phyloP scores from a whole-genome alignment of 192 early-diverging fungal species.

The Entophlyctis luteolus region DNA sequence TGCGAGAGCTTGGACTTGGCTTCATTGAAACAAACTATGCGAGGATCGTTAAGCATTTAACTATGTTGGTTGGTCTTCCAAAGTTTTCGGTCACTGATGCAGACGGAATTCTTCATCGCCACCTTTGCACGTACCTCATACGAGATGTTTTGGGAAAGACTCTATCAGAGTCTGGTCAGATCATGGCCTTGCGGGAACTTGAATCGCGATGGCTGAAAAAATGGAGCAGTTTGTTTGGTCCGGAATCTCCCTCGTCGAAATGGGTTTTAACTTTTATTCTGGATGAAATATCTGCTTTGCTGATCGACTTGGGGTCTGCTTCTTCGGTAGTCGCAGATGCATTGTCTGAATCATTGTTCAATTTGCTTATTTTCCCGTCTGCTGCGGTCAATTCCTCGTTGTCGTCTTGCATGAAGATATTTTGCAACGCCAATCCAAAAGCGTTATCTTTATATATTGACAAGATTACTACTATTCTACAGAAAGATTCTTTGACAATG shows the following conservation, averaged over 20 bases:
- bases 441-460: slow-evolving; percentile 62
- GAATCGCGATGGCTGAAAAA: slow-evolving; percentile 52
- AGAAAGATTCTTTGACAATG: slow-evolving; percentile 65
- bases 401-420: slow-evolving; percentile 62
- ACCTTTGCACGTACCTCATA: slow-evolving; percentile 60
- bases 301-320: slow-evolving; percentile 75
- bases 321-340: slow-evolving; percentile 59
- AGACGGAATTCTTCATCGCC: slow-evolving; percentile 59
- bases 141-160: slow-evolving; percentile 73
- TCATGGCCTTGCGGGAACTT: slow-evolving; percentile 61
- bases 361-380: slow-evolving; percentile 44
- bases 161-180: slow-evolving; percentile 75
- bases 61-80: slow-evolving; percentile 53
- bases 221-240: slow-evolving; percentile 32
- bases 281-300: slow-evolving; percentile 67
- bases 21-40: slow-evolving; percentile 75
- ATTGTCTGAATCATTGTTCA: slow-evolving; percentile 64
- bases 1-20: slow-evolving; percentile 63
- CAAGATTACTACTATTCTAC: slow-evolving; percentile 61
- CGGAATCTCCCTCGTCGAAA: slow-evolving; percentile 43
- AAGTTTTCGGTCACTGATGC: slow-evolving; percentile 46
- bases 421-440: slow-evolving; percentile 64
- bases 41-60: slow-evolving; percentile 62
- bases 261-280: slow-evolving; percentile 65
- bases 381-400: slow-evolving; percentile 2